These are phyloP conservation scores for Cadophora sp. DNA, from an alignment of 2,329 filamentous ascomycete genomes.

Conservation along the genomic window DNA sequence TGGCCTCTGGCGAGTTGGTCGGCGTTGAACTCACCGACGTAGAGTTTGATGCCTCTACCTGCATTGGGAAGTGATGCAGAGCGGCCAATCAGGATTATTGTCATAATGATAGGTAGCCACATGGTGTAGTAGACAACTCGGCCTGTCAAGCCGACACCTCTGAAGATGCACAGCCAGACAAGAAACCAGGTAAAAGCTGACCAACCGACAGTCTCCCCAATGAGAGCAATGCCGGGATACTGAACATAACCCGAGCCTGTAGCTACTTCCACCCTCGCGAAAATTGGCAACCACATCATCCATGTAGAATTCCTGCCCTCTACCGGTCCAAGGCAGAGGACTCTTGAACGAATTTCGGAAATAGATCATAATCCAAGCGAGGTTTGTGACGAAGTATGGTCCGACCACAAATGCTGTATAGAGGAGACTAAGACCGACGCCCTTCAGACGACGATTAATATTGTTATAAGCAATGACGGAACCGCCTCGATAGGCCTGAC, in stretches of 20 bases:
- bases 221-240: not conserved
- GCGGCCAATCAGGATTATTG: constrained; percentile 6
- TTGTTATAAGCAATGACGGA: constrained; percentile 15
- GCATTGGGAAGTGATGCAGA: constrained; percentile 16
- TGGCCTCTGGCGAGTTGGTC: constrained; percentile 9
- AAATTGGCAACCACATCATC: constrained; percentile 10
- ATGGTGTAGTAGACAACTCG: constrained; percentile 15
- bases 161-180: constrained; percentile 15
- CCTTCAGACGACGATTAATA: constrained; percentile 9
- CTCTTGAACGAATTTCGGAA: constrained; percentile 14
- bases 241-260: constrained; percentile 6
- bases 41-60: constrained; percentile 4
- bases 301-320: constrained; percentile 9
- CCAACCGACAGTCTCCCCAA: constrained; percentile 13
- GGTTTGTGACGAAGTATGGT: constrained; percentile 9
- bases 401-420: constrained; percentile 11
- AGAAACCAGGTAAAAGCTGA: constrained; percentile 14
- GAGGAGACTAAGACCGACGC: constrained; percentile 14
- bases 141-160: constrained; percentile 10
- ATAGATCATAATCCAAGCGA: constrained; percentile 16
- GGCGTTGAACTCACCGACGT: constrained; percentile 9
- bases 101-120: constrained; percentile 3
- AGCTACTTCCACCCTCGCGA: not conserved
- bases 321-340: constrained; percentile 7
- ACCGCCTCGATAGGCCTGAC: constrained; percentile 11